Evolutionary conservation across 2,329 filamentous ascomycete genomes (phyloP).

Genomic region (Escovopsis sp.): DNA sequence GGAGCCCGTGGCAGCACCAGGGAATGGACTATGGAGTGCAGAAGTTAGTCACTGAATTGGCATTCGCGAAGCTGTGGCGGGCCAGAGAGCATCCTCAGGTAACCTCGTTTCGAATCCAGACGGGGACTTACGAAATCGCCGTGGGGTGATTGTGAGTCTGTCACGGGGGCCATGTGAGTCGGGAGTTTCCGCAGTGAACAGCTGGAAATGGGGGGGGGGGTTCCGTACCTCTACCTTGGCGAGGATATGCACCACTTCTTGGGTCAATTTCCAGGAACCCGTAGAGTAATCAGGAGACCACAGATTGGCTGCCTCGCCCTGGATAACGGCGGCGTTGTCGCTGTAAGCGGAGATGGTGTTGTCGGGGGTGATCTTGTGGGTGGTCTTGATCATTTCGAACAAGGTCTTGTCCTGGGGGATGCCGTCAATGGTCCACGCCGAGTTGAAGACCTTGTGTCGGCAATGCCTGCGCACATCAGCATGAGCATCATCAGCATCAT

Average conservation of each 20-base stretch:
- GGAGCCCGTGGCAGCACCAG: constrained; percentile 86
- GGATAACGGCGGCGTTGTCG: constrained; percentile 86
- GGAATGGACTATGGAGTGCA: constrained; percentile 41
- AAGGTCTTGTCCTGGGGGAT: constrained; percentile 63
- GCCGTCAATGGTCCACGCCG: constrained; percentile 88
- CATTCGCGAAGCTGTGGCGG: background rate
- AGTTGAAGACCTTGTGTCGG: constrained; percentile 83
- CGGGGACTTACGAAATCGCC: constrained; percentile 51
- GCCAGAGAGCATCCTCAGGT: background rate
- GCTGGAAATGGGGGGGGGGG: background rate
- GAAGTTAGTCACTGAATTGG: background rate
- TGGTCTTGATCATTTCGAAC: constrained; percentile 95
- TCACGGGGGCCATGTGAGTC: background rate
- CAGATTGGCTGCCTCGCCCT: constrained; percentile 30
- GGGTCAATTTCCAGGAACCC: constrained; percentile 75
- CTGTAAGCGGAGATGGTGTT: constrained; percentile 92
- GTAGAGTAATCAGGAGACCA: constrained; percentile 84
- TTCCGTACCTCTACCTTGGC: constrained; percentile 62
- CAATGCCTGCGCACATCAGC: constrained; percentile 40
- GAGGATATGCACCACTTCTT: constrained; percentile 75
- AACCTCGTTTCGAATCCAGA: background rate
- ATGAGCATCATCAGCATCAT: background rate
- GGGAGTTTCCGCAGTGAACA: background rate
- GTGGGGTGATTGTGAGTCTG: constrained; percentile 91
- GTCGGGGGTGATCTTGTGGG: constrained; percentile 66